Evolutionary conservation across 345 rosid genomes (phyloP), one percentile per base, ranked within the genome.

Genomic region (Iberis pinnata): DNA sequence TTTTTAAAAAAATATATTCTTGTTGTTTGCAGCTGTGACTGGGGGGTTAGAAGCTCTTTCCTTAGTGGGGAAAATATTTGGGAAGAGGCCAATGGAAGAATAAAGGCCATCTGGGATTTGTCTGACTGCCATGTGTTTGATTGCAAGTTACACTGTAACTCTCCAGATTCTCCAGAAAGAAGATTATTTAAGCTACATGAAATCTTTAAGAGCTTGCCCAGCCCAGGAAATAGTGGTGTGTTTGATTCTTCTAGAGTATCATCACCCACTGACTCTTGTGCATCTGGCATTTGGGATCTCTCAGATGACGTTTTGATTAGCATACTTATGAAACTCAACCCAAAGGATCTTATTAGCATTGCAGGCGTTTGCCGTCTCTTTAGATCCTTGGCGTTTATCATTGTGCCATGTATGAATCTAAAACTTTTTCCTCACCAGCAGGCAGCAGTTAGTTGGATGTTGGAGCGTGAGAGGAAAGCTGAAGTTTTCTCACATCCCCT

Each of bases 371-470:
- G 98, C 73, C 86, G 49, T 37, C 88, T 67, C 68, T 70, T 92
- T 18, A 78, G 86, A 70, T 81, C 76, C 48, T 60, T 84, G 84
- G 80, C 96, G 24, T 61, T 58, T 27, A 47, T 74, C 19, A 49
- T 90, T 48, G 86, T 82, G 81, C 96, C 98, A 9, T 84, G 86
- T 57, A 80, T 85, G 82, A 84, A 88, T 65, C 86, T 92, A 45
- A 92, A 80, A 59, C 76, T 92, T 47, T 92, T 70, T 70, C 96
- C 95, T 58, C 98, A 88, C 64, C 98, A 92, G 83, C 80, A 81
- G 70, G 76, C 86, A 36, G 96, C 98, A 39, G 81, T 92, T 64
- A 73, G 78, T 61, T 92, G 98, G 98, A 92, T 92, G 96, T 70
- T 92, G 62, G 75, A 83, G 45, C 89, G 95, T 16, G 98, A 92